A percentile compares a stretch with the other conserved stretches of the same genome.
phyloP scores from a whole-genome alignment of 345 rosid species.

The Firmiana major region DNA sequence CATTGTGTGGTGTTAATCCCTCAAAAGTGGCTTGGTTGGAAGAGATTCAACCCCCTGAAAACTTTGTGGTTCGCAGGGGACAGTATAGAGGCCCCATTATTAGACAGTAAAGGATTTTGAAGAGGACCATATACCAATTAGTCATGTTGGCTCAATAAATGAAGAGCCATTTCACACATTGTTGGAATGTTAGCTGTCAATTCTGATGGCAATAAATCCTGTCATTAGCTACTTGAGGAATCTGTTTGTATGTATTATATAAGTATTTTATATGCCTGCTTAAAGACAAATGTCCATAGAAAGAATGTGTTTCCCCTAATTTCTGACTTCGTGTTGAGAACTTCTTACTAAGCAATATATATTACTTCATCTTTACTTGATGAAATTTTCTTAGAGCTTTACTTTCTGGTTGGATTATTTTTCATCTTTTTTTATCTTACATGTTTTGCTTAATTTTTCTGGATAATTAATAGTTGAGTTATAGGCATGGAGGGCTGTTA shows the following conservation, averaged over 20 bases:
- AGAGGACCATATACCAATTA: constrained; percentile 2
- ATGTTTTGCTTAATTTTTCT: background rate
- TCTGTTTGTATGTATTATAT: constrained; percentile 13
- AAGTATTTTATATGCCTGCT: background rate
- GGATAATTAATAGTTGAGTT: background rate
- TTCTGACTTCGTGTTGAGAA: background rate
- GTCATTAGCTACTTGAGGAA: constrained; percentile 12
- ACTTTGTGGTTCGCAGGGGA: constrained; percentile 12
- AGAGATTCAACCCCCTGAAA: constrained; percentile 20
- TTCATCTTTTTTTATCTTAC: background rate
- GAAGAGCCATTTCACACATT: constrained; percentile 13
- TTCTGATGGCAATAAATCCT: constrained; percentile 17
- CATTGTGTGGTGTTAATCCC: background rate
- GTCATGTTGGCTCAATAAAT: constrained; percentile 16
- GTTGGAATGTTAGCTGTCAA: constrained; percentile 25
- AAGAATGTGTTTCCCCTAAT: background rate
- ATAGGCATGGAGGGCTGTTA: background rate
- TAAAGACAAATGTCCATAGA: background rate
- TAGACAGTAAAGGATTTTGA: constrained; percentile 5
- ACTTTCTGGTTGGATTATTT: background rate
- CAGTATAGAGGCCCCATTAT: constrained; percentile 11
- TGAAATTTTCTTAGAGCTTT: background rate
- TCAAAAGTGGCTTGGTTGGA: constrained; percentile 7
- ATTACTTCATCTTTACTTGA: background rate
- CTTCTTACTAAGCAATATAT: background rate